Base-by-base conservation (phyloP, 805 yeast genomes). In the Nakazawaea wickerhamii region DNA sequence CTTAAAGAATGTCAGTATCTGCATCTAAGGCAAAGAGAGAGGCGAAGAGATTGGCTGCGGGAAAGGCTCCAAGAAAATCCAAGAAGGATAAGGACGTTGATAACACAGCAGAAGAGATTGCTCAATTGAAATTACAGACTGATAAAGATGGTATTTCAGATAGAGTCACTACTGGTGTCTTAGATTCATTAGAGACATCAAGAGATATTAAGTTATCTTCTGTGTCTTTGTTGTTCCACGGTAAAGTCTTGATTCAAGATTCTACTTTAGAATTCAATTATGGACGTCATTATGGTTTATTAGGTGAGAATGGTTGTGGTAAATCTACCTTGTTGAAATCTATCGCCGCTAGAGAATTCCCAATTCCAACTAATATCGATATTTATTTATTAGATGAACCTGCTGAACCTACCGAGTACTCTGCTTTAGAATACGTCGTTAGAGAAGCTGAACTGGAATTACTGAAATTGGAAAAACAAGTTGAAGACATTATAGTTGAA, bases 231-330 rank as follows among this genome's bases (percentile, higher is more conserved):
- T 77, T 89, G 52, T 93, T 93, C 82, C 99, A 93, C 67, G 99
- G 99, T 71, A 91, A 90, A 63, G 97, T 93, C 44, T 71, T 93
- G 61, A 77, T 91, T 55, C 96, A 88, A 68, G 98, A 93, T 67
- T 84, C 97, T 30, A 75, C 73, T 38, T 69, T 93, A 54, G 99
- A 93, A 71, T 79, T 93, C 67, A 93, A 93, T 71, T 91, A 81
- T 65, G 99, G 98, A 63, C 84, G 97, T 71, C 83, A 96, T 68
- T 93, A 93, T 64, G 99, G 99, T 70, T 75, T 93, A 49, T 75
- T 93, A 60, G 99, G 99, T 59, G 98, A 90, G 68, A 93, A 93
- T 66, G 99, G 99, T 52, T 93, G 98, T 72, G 99, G 99, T 71
- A 93, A 93, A 69, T 89, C 97, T 37, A 93, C 99, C 19, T 81